Conservation (phyloP, 2,329 filamentous ascomycete genomes). For the Trichoderma atroviride region DNA sequence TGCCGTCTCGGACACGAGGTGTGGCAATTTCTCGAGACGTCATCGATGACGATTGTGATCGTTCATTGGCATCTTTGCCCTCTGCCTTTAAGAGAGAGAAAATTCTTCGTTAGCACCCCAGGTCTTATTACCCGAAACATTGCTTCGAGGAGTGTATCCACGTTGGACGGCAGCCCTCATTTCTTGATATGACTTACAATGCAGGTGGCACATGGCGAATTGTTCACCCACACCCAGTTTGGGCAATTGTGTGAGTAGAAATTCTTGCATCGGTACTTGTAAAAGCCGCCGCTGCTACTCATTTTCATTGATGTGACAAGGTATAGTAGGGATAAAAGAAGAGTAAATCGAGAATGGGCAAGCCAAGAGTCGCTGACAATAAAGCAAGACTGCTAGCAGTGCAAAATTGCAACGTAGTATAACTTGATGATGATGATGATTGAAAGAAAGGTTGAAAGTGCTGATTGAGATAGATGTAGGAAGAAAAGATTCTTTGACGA, state of each 20-base stretch:
- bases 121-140: not conserved
- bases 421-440: not conserved
- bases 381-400: not conserved
- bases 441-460: not conserved
- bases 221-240: conserved; percentile 59
- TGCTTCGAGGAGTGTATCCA: not conserved
- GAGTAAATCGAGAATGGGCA: not conserved
- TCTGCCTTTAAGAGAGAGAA: conserved; percentile 45
- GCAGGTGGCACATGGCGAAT: conserved; percentile 53
- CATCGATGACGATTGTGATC: conserved; percentile 34
- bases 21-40: conserved; percentile 48
- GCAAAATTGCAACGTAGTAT: not conserved
- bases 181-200: conserved; percentile 44
- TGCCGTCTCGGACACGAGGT: conserved; percentile 49
- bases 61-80: conserved; percentile 50
- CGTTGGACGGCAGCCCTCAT: not conserved
- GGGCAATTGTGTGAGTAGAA: conserved; percentile 55
- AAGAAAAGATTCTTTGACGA: not conserved
- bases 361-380: not conserved
- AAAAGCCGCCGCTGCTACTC: conserved; percentile 48
- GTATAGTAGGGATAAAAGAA: not conserved
- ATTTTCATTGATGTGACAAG: conserved; percentile 30
- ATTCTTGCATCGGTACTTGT: conserved; percentile 60
- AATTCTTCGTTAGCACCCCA: not conserved
- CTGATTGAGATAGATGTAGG: conserved; percentile 8